Base-by-base conservation (phyloP, 805 yeast genomes). In the Wickerhamiella nectarea region DNA sequence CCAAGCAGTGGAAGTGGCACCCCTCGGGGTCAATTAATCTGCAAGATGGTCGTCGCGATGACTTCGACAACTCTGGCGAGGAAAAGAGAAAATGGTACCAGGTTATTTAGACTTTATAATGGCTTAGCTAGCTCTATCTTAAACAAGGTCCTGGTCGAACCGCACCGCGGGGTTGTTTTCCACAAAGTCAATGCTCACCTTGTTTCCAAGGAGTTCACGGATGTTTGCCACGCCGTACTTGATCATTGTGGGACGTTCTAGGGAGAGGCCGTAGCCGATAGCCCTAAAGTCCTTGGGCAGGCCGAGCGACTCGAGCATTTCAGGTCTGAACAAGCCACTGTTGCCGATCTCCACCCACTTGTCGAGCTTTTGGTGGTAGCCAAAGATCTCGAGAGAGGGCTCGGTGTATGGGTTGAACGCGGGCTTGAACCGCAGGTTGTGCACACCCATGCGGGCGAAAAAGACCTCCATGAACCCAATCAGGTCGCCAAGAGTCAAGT, bases 311-410 rank as follows among this genome's bases (percentile, higher is more conserved):
- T 86, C 95, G 61, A 93, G 72, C 99, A 91, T 91, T 68, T 91
- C 99, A 11, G 99, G 98, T 68, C 99, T 79, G 74, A 91, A 91
- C 95, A 91, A 81, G 64, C 99, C 99, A 15, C 96, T 86, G 72
- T 91, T 91, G 64, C 99, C 99, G 58, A 91, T 89, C 71, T 91
- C 99, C 50, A 91, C 98, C 98, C 98, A 93, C 64, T 85, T 91
- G 55, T 73, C 78, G 56, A 91, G 73, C 41, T 95, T 95, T 55
- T 76, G 78, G 67, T 91, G 99, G 81, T 84, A 91, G 40, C 96
- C 91, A 64, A 80, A 91, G 53, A 91, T 91, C 70, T 91, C 99
- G 75, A 91, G 75, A 6, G 95, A 83, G 46, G 99, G 99, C 67
- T 91, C 99, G 46, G 99, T 91, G 74, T 91, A 91, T 47, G 99